Evolutionary conservation across 2,329 filamentous ascomycete genomes (phyloP).

Genomic region (Phaeosphaeria sp.): DNA sequence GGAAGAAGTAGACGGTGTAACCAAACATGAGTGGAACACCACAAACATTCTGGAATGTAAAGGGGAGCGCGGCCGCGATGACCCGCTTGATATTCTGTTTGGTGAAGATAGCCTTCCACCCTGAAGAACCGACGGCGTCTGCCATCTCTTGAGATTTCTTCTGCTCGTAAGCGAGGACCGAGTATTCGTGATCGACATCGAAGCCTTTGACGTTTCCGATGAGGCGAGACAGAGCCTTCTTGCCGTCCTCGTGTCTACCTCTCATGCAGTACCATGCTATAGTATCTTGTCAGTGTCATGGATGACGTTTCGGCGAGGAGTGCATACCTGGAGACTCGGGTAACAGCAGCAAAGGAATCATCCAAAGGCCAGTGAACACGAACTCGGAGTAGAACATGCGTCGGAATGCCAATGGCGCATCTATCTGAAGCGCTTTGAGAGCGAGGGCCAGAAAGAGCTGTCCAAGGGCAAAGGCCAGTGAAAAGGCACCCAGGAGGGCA

Average conservation of each 20-base stretch:
- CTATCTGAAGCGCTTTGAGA: conserved; percentile 6
- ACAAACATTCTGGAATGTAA: conserved; percentile 10
- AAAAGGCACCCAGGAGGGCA: conserved; percentile 8
- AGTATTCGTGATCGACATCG: conserved; percentile 12
- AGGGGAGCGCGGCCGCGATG: conserved; percentile 7
- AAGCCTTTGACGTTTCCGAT: conserved; percentile 9
- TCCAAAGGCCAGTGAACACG: conserved; percentile 9
- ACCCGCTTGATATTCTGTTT: conserved; percentile 5
- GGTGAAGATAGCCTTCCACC: conserved; percentile 7
- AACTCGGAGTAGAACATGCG: conserved; percentile 14
- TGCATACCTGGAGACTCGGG: conserved; percentile 9
- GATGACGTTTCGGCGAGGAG: neutral
- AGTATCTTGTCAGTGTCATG: neutral
- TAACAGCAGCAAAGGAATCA: conserved; percentile 4
- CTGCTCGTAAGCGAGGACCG: conserved; percentile 7
- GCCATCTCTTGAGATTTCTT: conserved; percentile 6
- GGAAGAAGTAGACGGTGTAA: conserved; percentile 14
- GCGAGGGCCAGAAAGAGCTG: conserved; percentile 7
- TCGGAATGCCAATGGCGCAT: conserved; percentile 1
- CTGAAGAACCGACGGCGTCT: conserved; percentile 2
- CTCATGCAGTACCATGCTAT: conserved; percentile 10
- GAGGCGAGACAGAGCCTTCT: conserved; percentile 2
- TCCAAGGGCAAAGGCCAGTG: conserved; percentile 11
- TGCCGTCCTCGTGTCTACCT: conserved; percentile 10
- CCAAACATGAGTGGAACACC: conserved; percentile 13